phyloP scores from a whole-genome alignment of 495 filamentous ascomycete genomes.

The Aspergillus coremiiformis region DNA sequence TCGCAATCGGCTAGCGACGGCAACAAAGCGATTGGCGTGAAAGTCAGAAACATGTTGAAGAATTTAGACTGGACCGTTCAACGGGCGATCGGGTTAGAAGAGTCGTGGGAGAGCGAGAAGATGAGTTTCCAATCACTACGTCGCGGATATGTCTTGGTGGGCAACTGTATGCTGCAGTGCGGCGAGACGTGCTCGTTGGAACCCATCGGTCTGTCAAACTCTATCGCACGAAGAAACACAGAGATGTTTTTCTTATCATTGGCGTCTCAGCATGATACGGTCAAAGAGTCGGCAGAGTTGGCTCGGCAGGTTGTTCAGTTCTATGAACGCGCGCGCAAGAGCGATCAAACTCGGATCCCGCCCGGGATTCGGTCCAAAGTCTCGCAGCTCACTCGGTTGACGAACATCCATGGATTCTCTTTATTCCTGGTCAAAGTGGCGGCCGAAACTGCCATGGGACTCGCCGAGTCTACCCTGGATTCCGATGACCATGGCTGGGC shows the following conservation, averaged over 20 bases:
- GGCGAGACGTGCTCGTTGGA: slow-evolving; percentile 13
- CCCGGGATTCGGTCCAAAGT: slow-evolving; percentile 26
- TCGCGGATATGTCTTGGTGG: slow-evolving; percentile 33
- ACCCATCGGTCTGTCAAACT: slow-evolving; percentile 5
- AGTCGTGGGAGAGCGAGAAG: slow-evolving; percentile 2
- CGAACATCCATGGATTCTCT: slow-evolving; percentile 17
- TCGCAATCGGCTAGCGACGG: slow-evolving; percentile 17
- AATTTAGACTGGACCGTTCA: slow-evolving; percentile 23
- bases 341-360: slow-evolving; percentile 17
- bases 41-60: slow-evolving; percentile 24
- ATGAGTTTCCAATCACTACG: slow-evolving; percentile 26
- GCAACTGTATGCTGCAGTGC: slow-evolving; percentile 28
- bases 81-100: slow-evolving; percentile 16
- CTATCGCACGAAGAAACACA: slow-evolving; percentile 11
- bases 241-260: slow-evolving; percentile 21
- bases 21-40: slow-evolving; percentile 13
- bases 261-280: slow-evolving; percentile 23
- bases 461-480: slow-evolving; percentile 40
- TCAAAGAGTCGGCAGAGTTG: slow-evolving; percentile 34
- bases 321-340: slow-evolving; percentile 21
- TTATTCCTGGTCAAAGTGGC: slow-evolving; percentile 35
- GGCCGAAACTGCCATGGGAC: slow-evolving; percentile 40
- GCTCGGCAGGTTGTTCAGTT: slow-evolving; percentile 33
- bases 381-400: slow-evolving; percentile 21
- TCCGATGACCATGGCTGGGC: slow-evolving; percentile 45